These are phyloP conservation scores for Asterionellopsis glacialis DNA, from an alignment of 108 stramenopile genomes.

Conservation along the genomic window DNA sequence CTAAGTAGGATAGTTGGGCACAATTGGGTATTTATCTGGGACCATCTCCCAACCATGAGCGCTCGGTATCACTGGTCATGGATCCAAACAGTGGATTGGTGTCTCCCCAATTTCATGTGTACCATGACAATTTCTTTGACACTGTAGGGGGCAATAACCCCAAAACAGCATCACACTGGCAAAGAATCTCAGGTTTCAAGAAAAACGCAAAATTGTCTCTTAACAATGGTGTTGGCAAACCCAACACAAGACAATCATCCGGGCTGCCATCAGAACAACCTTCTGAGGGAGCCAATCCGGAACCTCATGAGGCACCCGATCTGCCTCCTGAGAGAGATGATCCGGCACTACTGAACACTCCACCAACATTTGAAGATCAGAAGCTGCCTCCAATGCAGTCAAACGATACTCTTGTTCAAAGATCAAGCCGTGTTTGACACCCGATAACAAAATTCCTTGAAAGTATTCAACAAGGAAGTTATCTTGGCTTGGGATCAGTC, in stretches of 20 bases:
- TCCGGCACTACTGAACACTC: no score
- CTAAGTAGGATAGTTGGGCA: conserved; percentile 23
- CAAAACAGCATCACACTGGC: neutral
- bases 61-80: conserved; percentile 16
- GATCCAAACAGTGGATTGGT: conserved; percentile 14
- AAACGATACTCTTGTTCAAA: neutral
- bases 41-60: conserved; percentile 9
- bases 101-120: conserved; percentile 24
- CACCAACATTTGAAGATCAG: neutral
- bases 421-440: neutral
- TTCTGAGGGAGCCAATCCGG: neutral
- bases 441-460: neutral
- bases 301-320: neutral
- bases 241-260: neutral
- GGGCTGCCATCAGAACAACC: neutral
- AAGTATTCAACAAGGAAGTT: neutral
- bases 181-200: neutral
- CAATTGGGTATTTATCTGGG: conserved; percentile 20
- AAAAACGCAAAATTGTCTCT: neutral
- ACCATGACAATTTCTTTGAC: conserved; percentile 26
- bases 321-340: no score
- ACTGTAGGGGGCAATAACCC: conserved; percentile 7
- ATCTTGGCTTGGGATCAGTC: neutral
- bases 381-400: neutral
- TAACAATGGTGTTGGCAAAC: no score